Base-by-base conservation (phyloP, 176 grass and related monocot species). In the Aegilops umbellulata region DNA sequence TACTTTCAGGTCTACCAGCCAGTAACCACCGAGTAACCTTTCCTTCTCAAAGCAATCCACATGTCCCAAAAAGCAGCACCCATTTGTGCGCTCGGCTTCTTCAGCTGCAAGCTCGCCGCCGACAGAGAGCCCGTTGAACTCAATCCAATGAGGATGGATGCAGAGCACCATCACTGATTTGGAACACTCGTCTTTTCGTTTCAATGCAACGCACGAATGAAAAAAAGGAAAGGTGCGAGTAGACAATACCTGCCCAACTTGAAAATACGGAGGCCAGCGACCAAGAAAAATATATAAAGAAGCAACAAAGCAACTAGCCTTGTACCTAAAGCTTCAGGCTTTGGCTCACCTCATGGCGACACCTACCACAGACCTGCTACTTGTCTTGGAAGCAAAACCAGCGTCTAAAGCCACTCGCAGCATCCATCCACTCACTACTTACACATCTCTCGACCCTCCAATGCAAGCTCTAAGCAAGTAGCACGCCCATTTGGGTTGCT, bases 311-410 rank as follows among this genome's bases (percentile, higher is more conserved):
- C 74, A 80, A 79, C 83, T 64, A 78, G 27, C 29, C 92, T 97
- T 97, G 60, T 80, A 70, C 57, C 1, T 69, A 85, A 97, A 97
- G 95, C 85, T 92, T 90, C 83, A 90, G 77, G n/a, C 62, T 89
- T 79, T 22, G 64, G 41, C 82, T 60, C 77, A 90, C 80, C 85
- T 85, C 85, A 90, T 93, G 82, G 86, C 74, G 47, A 79, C 91
- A 95, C 88, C 95, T 78, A 93, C 91, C 87, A 92, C 74, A 81
- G 70, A 86, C 88, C 61, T 86, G 78, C 88, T 94, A 89, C 93
- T 92, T 98, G 93, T 92, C 95, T 98, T 95, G 87, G 83, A 98
- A 91, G 95, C 95, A 98, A 98, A 92, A 92, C 90, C 76, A 85
- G 79, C 91, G 91, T 91, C 92, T 82, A 95, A 90, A 88, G 83